phyloP scores from a whole-genome alignment of 2,329 filamentous ascomycete genomes.

The Xylariaceae sp. region DNA sequence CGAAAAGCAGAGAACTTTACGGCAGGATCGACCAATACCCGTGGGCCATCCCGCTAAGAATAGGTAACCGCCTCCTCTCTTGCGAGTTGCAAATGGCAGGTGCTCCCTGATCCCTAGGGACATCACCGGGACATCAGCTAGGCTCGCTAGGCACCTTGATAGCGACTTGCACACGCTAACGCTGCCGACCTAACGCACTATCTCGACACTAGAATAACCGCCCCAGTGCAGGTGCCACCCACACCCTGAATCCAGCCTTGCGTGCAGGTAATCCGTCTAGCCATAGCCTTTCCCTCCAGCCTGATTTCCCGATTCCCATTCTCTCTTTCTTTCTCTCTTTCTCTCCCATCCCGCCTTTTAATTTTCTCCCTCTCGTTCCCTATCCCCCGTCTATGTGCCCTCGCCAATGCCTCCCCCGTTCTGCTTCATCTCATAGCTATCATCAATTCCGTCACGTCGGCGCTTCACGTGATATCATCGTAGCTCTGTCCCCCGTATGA shows the following conservation, averaged over 20 bases:
- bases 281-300: conserved; percentile 24
- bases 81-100: too few relatives aligned
- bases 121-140: too few relatives aligned
- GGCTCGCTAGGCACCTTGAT: neutral
- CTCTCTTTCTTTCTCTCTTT: conserved; percentile 2
- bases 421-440: conserved; percentile 3
- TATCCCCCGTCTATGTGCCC: neutral
- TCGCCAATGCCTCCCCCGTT: conserved; percentile 7
- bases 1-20: neutral
- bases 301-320: conserved; percentile 18
- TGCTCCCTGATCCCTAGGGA: too few relatives aligned
- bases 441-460: conserved; percentile 5
- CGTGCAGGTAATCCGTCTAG: conserved; percentile 11
- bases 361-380: neutral
- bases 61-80: too few relatives aligned
- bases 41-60: neutral
- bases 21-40: neutral
- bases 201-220: neutral
- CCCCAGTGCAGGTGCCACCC: conserved; percentile 12
- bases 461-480: conserved; percentile 9
- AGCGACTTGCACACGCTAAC: neutral
- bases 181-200: neutral
- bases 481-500: conserved; percentile 1
- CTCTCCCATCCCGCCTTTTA: neutral
- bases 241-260: conserved; percentile 22